Conservation (phyloP, 2,329 filamentous ascomycete genomes). For the Epichloe hybrida region DNA sequence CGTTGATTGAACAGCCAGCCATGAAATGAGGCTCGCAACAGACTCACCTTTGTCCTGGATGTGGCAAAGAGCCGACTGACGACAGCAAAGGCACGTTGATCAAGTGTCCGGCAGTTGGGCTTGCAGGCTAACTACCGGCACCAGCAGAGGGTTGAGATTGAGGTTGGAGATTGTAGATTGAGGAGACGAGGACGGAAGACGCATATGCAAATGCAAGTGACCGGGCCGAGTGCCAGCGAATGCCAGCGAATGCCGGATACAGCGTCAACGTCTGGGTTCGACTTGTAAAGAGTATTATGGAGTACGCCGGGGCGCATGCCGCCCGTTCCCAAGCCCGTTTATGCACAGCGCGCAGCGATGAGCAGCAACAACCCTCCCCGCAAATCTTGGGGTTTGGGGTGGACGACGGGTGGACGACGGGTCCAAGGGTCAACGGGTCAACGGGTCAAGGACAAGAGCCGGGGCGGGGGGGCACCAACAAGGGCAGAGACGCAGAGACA, state of each 20-base stretch:
- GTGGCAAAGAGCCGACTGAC: slow-evolving; percentile 11
- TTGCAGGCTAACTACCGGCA: slow-evolving; percentile 24
- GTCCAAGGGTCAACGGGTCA: too few relatives aligned
- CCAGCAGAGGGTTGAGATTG: slow-evolving; percentile 12
- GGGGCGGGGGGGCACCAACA: too few relatives aligned
- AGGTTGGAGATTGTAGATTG: slow-evolving; percentile 3
- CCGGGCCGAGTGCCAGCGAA: neutral
- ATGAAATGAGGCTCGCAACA: neutral
- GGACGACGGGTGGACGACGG: neutral
- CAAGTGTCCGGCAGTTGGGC: slow-evolving; percentile 30
- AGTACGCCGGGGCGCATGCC: slow-evolving; percentile 27
- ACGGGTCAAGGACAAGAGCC: too few relatives aligned
- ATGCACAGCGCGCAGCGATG: slow-evolving; percentile 9
- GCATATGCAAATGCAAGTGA: slow-evolving; percentile 6
- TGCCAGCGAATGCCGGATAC: neutral
- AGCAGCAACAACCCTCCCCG: slow-evolving; percentile 1
- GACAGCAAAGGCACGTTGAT: slow-evolving; percentile 12
- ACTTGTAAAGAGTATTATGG: neutral
- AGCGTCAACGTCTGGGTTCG: slow-evolving; percentile 1
- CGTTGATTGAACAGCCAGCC: neutral
- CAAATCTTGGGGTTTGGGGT: slow-evolving; percentile 2
- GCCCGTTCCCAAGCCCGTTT: neutral
- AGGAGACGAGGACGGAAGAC: slow-evolving; percentile 8
- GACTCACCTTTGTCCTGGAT: slow-evolving; percentile 16
- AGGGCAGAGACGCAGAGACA: neutral